phyloP scores from a whole-genome alignment of 2,329 filamentous ascomycete genomes.

The Penicillium paneum region DNA sequence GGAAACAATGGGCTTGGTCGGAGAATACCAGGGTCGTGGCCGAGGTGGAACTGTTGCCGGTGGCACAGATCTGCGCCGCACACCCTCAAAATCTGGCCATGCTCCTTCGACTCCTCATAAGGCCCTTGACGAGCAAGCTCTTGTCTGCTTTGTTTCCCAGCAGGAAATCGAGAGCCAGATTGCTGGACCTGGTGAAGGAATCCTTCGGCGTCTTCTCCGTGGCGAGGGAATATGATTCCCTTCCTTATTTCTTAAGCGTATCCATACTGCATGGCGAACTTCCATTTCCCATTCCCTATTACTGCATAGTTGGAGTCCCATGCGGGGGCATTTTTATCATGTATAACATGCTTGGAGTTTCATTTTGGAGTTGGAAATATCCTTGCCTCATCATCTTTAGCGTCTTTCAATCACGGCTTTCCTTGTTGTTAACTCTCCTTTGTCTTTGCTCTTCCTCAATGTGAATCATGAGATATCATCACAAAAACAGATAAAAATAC shows the following conservation, averaged over 20 bases:
- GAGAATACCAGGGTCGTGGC: conserved; percentile 67
- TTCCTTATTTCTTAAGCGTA: not conserved
- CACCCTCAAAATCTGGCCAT: conserved; percentile 67
- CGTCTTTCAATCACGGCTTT: not conserved
- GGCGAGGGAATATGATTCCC: conserved; percentile 35
- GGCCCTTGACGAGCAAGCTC: conserved; percentile 69
- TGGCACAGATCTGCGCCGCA: conserved; percentile 54
- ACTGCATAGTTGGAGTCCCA: conserved; percentile 16
- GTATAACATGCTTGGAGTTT: conserved; percentile 20
- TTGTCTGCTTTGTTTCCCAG: conserved; percentile 76
- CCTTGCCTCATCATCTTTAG: conserved; percentile 7
- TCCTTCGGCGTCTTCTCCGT: conserved; percentile 42
- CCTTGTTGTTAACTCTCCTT: not conserved
- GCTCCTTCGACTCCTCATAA: conserved; percentile 50
- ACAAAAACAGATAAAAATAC: not conserved
- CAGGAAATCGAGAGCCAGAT: conserved; percentile 72
- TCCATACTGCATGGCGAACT: not conserved
- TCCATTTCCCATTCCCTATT: not conserved
- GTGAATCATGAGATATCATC: not conserved
- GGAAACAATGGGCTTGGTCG: conserved; percentile 79
- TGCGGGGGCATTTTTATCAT: conserved; percentile 8
- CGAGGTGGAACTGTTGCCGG: conserved; percentile 57
- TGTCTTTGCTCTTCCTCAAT: not conserved
- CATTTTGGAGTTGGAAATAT: conserved; percentile 10
- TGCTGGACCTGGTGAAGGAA: conserved; percentile 51